Base-by-base conservation (phyloP, 495 filamentous ascomycete genomes). In the Achaetomiella virescens region DNA sequence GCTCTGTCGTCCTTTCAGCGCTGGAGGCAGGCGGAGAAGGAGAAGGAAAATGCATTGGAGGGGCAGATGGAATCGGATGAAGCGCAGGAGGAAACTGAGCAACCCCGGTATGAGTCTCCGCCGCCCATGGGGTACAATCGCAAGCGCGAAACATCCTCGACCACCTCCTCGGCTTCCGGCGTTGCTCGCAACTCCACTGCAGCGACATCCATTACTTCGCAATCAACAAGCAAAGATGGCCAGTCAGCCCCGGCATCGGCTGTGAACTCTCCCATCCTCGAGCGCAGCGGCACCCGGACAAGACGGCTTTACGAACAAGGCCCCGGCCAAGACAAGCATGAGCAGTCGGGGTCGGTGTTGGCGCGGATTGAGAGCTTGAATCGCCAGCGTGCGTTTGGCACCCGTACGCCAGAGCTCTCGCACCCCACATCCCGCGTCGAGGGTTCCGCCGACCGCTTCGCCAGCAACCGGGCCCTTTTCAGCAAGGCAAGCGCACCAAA, bases 121-220 rank as follows among this genome's bases (percentile, higher is more conserved):
- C 80, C 84, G 3, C 62, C 75, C 7, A 76, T 77, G 17, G 78
- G 74, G 21, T 90, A 84, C 57, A 87, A 87, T 55, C 81, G 78
- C 48, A 87, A 92, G 55, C 77, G 92, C 8, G 89, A 89, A 55
- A 97, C 93, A 0, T 81, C 81, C 11, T 97, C 92, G 6, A 96
- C 93, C 0, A 92, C 88, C 0, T 87, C 85, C 20, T 96, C 91
- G 1, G 83, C 78, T 2, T 82, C 83, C 20, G 82, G 81, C 6
- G 77, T 84, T 49, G 81, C 81, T 22, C 84, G 89, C 12, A 83
- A 80, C 14, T 97, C 93, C 1, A 96, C 93, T 17, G 91, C 90
- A 37, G 93, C 91, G 6, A 97, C 92, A 5, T 98, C 93, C 0
- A 76, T 96, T 52, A 83, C 86, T n/a, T 96, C 91, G 14, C 84